Conservation (phyloP, 192 early-diverging fungal species). For the Coemansia erecta region DNA sequence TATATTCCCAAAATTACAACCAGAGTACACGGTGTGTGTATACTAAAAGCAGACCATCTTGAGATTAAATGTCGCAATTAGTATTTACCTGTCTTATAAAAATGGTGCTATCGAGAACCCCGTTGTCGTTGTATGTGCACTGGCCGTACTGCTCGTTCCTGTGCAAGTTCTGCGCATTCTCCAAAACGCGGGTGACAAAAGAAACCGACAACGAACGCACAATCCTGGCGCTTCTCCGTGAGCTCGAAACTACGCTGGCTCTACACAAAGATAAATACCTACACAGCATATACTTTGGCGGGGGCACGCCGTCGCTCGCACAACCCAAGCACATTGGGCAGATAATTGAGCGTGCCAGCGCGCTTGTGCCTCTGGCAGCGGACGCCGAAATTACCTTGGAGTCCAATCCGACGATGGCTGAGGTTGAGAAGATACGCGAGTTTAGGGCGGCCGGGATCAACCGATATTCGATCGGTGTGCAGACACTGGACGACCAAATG, state of each 20-base stretch:
- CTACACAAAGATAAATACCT: constrained; percentile 23
- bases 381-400: constrained; percentile 56
- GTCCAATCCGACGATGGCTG: constrained; percentile 39
- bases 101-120: constrained; percentile 2
- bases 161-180: constrained; percentile 59
- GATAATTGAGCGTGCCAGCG: constrained; percentile 26
- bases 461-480: constrained; percentile 57
- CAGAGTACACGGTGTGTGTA: no score
- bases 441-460: constrained; percentile 48
- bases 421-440: constrained; percentile 40
- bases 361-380: constrained; percentile 20
- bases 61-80: not conserved
- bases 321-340: constrained; percentile 20
- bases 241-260: constrained; percentile 23
- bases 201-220: constrained; percentile 21
- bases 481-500: constrained; percentile 42
- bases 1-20: no score
- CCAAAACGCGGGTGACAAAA: constrained; percentile 32
- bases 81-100: not conserved
- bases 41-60: no score
- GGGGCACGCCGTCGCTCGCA: constrained; percentile 59
- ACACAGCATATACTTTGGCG: constrained; percentile 56
- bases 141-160: constrained; percentile 58
- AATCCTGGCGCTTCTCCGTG: constrained; percentile 23
- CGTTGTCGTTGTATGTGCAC: constrained; percentile 57